Percentiles rank a stretch among this genome's conserved stretches.
These are phyloP conservation scores for Asterophora lycoperdoides DNA, from an alignment of 768 basidiomycete species.

Conservation along the genomic window DNA sequence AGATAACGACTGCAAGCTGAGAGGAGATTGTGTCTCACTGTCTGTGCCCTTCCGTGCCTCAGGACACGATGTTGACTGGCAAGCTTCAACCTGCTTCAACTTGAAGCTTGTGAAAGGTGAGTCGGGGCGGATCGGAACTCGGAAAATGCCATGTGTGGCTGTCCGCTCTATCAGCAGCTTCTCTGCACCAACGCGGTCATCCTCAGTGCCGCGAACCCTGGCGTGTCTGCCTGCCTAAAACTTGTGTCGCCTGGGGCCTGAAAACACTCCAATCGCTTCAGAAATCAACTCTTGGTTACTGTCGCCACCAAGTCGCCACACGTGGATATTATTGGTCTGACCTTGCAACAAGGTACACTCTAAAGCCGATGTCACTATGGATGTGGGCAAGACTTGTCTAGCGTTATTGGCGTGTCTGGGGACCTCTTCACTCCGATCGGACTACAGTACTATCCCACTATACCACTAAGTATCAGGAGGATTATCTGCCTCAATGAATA, in stretches of 20 bases:
- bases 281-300: slow-evolving; percentile 56
- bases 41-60: too few relatives aligned
- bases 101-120: too few relatives aligned
- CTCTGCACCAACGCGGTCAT: slow-evolving; percentile 47
- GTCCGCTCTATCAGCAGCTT: slow-evolving; percentile 38
- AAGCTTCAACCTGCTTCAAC: too few relatives aligned
- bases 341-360: slow-evolving; percentile 58
- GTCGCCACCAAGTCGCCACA: too few relatives aligned
- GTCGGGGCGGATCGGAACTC: too few relatives aligned
- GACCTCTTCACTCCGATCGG: slow-evolving; percentile 33
- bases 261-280: slow-evolving; percentile 37
- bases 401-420: slow-evolving; percentile 12
- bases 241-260: slow-evolving; percentile 28
- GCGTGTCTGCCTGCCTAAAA: slow-evolving; percentile 47
- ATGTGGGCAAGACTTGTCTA: slow-evolving; percentile 37
- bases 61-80: too few relatives aligned
- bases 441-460: slow-evolving; percentile 52
- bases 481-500: slow-evolving; percentile 62
- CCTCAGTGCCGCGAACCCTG: slow-evolving; percentile 37
- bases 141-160: too few relatives aligned
- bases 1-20: too few relatives aligned
- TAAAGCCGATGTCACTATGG: slow-evolving; percentile 53
- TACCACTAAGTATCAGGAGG: too few relatives aligned
- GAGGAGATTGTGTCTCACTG: too few relatives aligned
- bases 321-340: slow-evolving; percentile 46